Evolutionary conservation across 2,329 filamentous ascomycete species (phyloP), one percentile per base, ranked within the genome.

Genomic region (Pseudogymnoascus sp.): DNA sequence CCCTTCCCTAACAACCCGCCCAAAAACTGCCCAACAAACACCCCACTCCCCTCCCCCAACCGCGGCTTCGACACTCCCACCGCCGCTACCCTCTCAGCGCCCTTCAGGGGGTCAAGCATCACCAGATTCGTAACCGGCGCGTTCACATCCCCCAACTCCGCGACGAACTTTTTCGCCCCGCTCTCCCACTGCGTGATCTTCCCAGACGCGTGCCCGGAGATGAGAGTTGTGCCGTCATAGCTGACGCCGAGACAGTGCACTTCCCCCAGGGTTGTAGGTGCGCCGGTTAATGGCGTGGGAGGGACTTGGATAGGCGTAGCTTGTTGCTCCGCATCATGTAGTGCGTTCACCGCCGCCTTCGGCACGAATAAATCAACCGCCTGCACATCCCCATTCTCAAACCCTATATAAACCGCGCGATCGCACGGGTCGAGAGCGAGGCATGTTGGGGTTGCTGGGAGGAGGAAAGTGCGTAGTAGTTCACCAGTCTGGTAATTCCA

Each of bases 401-500:
- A 89, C 2, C 89, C 88, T 50, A 89, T 84, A 70, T 92, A 96
- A 64, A 94, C 84, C 4, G 89, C 91, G 61, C 93, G 84, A 67
- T 93, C 88, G 65, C 87, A 91, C 0, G 92, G 89, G 74, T 97
- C 94, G 4, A 97, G 78, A 7, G 84, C 79, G 35, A 93, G 74
- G 69, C 88, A 92, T 31, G 88, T 79, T 14, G 92, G 91, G 16
- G 82, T 78, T n/a, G 82, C 80, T 1, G 90, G 85, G 63, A 97
- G 84, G 42, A 97, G 81, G 67, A 95, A 85, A 3, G 92, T 97
- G 47, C 92, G 85, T 63, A 97, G 78, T 10, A 88, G 80, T 65
- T 85, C 83, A 40, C 91, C 91, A 0, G 85, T 90, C 66, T 87
- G 85, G 73, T 95, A 95, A 76, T 97, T 92, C 94, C 94, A 99